These are phyloP conservation scores for Populus hybrid DNA, from an alignment of 441 rosid species.

Conservation along the genomic window DNA sequence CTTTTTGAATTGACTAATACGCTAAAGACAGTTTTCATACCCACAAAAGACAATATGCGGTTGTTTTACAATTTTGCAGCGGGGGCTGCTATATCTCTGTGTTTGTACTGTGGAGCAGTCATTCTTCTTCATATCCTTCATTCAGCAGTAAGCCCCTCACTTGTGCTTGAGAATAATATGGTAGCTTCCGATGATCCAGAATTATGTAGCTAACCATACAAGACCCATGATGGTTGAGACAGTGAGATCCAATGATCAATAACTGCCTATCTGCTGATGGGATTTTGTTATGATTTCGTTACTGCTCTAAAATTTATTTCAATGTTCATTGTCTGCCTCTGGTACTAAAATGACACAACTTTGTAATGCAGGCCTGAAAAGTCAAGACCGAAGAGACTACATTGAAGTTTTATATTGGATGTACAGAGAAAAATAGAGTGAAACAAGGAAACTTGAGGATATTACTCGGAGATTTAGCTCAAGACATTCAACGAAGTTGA, in stretches of 20 bases:
- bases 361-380: constrained; percentile 28
- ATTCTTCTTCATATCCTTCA: constrained; percentile 49
- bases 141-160: constrained; percentile 35
- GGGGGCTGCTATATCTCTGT: no score
- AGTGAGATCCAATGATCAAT: not conserved
- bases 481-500: constrained; percentile 20
- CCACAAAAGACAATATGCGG: constrained; percentile 41
- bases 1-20: constrained; percentile 77
- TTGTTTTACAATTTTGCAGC: no score
- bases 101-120: no score
- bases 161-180: not conserved
- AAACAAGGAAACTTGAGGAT: constrained; percentile 26
- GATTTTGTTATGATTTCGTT: not conserved
- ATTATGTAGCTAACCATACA: not conserved
- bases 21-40: constrained; percentile 68
- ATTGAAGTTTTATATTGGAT: constrained; percentile 9
- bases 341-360: not conserved
- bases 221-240: not conserved
- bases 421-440: constrained; percentile 21
- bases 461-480: constrained; percentile 10
- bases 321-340: not conserved
- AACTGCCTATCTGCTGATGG: not conserved
- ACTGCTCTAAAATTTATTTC: not conserved
- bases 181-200: not conserved
- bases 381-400: not conserved